Evolutionary conservation across 129 eudicot genomes (phyloP).

Genomic region (Artemisia tridentata): DNA sequence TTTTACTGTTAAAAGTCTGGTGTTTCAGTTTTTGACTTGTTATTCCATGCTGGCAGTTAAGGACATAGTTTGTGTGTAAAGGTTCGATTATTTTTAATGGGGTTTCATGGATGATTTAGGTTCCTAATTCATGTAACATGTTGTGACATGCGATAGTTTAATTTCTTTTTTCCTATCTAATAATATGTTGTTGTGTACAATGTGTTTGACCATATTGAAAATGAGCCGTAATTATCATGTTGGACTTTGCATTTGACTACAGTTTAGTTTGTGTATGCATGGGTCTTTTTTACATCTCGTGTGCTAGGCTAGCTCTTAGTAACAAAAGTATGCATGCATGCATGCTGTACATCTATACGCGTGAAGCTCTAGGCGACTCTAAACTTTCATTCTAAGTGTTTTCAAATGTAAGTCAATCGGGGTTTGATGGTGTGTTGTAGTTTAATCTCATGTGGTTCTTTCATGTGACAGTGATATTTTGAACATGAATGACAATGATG

Average conservation of each 20-base stretch:
- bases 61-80: too few species aligned
- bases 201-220: conserved; percentile 12
- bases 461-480: conserved; percentile 31
- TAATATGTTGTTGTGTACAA: not conserved
- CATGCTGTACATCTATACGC: too few species aligned
- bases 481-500: conserved; percentile 37
- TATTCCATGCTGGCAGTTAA: not conserved
- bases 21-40: not conserved
- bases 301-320: not conserved
- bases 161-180: not conserved
- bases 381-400: too few species aligned
- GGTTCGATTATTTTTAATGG: too few species aligned
- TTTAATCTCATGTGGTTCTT: conserved; percentile 15
- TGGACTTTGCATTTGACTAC: not conserved
- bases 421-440: not conserved
- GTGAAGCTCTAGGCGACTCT: too few species aligned
- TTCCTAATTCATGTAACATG: not conserved
- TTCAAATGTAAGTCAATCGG: too few species aligned
- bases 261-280: conserved; percentile 6
- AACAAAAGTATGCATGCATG: conserved; percentile 12
- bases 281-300: conserved; percentile 6
- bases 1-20: not conserved
- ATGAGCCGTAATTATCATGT: conserved; percentile 1
- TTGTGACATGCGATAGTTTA: not conserved
- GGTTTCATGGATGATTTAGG: not conserved